Percentiles rank a stretch among this genome's conserved stretches.
These are phyloP conservation scores for Dactylellina cionopaga DNA, from an alignment of 2,329 filamentous ascomycete genomes.

Conservation along the genomic window DNA sequence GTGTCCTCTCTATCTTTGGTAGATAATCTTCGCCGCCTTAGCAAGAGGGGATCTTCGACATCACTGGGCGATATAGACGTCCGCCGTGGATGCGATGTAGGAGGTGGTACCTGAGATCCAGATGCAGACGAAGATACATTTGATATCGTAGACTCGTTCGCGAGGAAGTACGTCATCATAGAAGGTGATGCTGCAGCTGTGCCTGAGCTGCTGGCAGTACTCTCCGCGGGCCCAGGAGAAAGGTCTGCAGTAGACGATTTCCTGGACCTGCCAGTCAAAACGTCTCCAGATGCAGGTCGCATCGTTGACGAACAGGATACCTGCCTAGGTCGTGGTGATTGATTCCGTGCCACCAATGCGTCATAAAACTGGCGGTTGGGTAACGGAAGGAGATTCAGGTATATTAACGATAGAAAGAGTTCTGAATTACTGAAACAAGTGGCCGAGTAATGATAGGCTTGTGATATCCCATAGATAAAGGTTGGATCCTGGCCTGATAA, in stretches of 20 bases:
- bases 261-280: constrained; percentile 54
- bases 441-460: background rate
- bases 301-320: constrained; percentile 6
- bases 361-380: background rate
- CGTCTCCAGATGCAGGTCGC: constrained; percentile 50
- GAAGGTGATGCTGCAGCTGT: constrained; percentile 58
- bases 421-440: background rate
- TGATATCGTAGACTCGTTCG: constrained; percentile 64
- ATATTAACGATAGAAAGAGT: background rate
- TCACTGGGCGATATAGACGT: constrained; percentile 30
- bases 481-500: constrained; percentile 3
- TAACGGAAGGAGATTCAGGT: background rate
- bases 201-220: constrained; percentile 35
- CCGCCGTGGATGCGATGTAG: constrained; percentile 6
- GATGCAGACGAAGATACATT: constrained; percentile 57
- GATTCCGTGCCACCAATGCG: background rate
- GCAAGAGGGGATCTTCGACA: constrained; percentile 8
- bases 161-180: constrained; percentile 67
- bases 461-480: constrained; percentile 15
- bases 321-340: background rate
- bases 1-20: constrained; percentile 42
- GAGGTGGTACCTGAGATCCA: constrained; percentile 54
- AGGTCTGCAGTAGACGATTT: constrained; percentile 55
- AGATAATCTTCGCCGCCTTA: constrained; percentile 26
- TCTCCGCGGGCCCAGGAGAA: constrained; percentile 48